These are phyloP conservation scores for Tephrocybe sp. DNA, from an alignment of 768 basidiomycete species.

Conservation along the genomic window DNA sequence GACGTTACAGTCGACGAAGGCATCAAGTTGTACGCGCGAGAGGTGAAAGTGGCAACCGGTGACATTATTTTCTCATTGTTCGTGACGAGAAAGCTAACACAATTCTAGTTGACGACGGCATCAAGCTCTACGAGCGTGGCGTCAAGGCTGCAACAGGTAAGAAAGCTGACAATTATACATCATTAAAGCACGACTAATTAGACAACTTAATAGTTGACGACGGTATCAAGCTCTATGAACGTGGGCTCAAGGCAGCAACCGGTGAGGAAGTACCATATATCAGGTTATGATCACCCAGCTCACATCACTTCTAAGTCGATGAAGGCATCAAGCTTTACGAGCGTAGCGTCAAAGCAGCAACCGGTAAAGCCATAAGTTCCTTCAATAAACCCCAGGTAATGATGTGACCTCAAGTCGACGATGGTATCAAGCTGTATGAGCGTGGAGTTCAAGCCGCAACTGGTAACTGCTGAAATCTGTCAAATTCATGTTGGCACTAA, in stretches of 20 bases:
- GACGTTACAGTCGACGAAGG: background rate
- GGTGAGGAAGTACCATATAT: background rate
- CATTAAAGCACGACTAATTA: background rate
- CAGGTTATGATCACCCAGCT: background rate
- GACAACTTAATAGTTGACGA: background rate
- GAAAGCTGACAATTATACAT: background rate
- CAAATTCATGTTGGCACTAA: background rate
- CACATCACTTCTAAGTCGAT: background rate
- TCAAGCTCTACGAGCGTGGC: background rate
- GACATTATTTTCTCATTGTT: background rate
- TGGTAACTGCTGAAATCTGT: background rate
- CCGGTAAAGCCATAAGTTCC: background rate
- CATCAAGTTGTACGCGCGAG: conserved; percentile 3
- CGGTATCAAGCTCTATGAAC: conserved; percentile 6
- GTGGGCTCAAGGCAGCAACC: too few relatives aligned
- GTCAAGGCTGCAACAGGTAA: background rate
- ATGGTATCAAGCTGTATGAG: conserved; percentile 8
- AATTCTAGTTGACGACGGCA: background rate
- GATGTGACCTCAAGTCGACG: too few relatives aligned
- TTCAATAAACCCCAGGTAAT: background rate
- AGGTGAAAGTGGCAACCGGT: background rate
- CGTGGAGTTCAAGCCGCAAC: conserved; percentile 3
- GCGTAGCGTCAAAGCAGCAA: conserved; percentile 1
- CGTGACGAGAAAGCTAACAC: background rate
- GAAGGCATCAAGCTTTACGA: conserved; percentile 8